Base-by-base conservation (phyloP, 305 asterid species). In the Petunia hybrid region DNA sequence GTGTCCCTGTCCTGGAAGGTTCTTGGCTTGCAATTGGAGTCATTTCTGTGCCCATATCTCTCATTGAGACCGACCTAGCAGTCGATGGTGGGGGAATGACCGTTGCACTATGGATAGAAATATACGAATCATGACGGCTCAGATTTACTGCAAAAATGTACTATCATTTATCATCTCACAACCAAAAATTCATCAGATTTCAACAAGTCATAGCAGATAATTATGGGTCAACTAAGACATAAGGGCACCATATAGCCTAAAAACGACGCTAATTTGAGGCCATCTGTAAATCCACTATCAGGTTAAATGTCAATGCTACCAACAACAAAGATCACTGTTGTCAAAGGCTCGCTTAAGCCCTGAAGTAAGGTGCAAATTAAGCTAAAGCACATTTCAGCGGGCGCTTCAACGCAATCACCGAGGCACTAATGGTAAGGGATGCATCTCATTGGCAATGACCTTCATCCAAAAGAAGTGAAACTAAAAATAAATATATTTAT, bases 51-150 rank as follows among this genome's bases (percentile, higher is more conserved):
- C 85, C 85, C 85, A 82, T 82, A 69, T 82, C 85, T 82, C 85
- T 67, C 85, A 82, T 82, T 0, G 85, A 82, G 38, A 82, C 85
- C 0, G 85, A 82, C 71, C 85, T 82, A 64, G 89, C 89, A 69
- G 85, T 84, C 38, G 89, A 86, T 39, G 85, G 83, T 48, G 83
- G 85, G 13, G 89, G 87, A 2, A 86, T 56, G 16, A 84, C 77
- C n/a, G 89, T 82, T 76, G 84, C 84, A 61, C 78, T 84, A 65
- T 84, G 89, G 38, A 84, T 79, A 43, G 87, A 83, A 82, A 84
- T 80, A 74, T 84, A 82, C 12, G 87, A 82, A 67, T 86, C 87
- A 69, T 86, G 86, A 45, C 82, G 86, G 83, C 89, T 86, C 74
- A 86, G 59, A 78, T 82, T 84, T 61, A 86, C 89, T 86, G 87